Evolutionary conservation across 129 eudicot genomes (phyloP), one percentile per base, ranked within the genome.

Genomic region (Flaveria trinervia): DNA sequence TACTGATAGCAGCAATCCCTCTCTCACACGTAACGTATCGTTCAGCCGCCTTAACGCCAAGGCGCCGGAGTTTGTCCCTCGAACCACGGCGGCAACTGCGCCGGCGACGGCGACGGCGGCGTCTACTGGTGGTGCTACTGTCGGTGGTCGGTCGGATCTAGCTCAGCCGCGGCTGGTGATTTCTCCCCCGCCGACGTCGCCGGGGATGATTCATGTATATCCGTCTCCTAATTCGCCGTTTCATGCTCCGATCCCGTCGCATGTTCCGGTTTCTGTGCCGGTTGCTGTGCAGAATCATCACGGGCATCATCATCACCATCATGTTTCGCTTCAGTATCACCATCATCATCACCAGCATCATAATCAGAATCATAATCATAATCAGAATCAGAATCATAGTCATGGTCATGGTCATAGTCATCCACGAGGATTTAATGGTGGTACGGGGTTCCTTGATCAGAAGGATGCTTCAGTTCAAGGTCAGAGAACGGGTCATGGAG

Each of bases 21-120:
- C 84, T 11, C 83, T 88, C 18, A 33, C 84, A 0, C 80, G 89
- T 18, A 87, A 78, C 76, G 76, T 64, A 1, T 90, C 96, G 0
- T 70, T 49, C 45, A 93, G 88, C 13, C 84, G 86, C 15, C 92
- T 93, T 14, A 93, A 88, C 84, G 98, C 98, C 2, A 71, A 80
- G 68, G 98, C 98, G 1, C 92, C 97, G 8, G 98, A 93, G 25
- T 93, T 93, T 33, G 86, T 88, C 25, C 98, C 98, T 23, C 80
- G 88, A 2, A 65, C 74, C 67, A 22, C 66, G 7, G 39, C 39
- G 6, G 39, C 39, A 0, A 0, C 39, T 5, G 39, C 39, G 41
- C 0, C 41, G 41, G 41, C 41, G 41, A 5, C 41, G 41, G 41
- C 7, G 41, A 0, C 41, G 41, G 7, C 41, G 41, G 0, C 7